These are phyloP conservation scores for Voacanga thouarsii DNA, from an alignment of 257 asterid genomes.

Conservation along the genomic window DNA sequence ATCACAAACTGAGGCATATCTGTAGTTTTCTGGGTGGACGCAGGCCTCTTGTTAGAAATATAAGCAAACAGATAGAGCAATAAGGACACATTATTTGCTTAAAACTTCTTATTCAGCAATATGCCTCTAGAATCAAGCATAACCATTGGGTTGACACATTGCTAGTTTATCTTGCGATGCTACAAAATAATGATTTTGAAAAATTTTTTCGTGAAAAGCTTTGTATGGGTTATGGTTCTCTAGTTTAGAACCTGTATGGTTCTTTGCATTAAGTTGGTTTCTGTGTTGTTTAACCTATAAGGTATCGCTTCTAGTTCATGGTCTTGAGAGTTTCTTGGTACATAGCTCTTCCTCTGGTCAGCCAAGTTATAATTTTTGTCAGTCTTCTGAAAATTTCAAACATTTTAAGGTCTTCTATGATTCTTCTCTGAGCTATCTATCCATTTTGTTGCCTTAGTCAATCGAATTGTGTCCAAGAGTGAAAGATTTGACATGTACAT, in stretches of 20 bases:
- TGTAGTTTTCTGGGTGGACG: not conserved
- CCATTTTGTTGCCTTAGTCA: conserved; percentile 33
- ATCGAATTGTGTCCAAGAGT: conserved; percentile 78
- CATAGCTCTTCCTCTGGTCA: not conserved
- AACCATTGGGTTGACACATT: not conserved
- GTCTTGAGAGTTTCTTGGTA: not conserved
- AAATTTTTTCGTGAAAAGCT: not conserved
- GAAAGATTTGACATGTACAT: conserved; percentile 81
- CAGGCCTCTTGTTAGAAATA: not conserved
- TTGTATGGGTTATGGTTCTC: not conserved
- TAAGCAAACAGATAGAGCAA: not conserved
- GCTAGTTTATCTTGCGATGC: not conserved
- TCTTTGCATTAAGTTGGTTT: not conserved
- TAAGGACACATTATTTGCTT: not conserved
- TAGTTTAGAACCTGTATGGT: not conserved
- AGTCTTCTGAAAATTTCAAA: not conserved
- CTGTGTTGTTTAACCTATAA: not conserved
- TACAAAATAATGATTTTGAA: not conserved
- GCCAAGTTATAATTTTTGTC: not conserved
- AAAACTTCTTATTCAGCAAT: not conserved
- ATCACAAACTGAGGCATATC: not conserved
- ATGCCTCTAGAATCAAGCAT: too few species aligned
- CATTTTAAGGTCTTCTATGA: not conserved
- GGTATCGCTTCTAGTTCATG: not conserved
- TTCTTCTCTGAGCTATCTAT: not conserved